These are phyloP conservation scores for Oenanthe sinensis DNA, from an alignment of 129 eudicot species.

Conservation along the genomic window DNA sequence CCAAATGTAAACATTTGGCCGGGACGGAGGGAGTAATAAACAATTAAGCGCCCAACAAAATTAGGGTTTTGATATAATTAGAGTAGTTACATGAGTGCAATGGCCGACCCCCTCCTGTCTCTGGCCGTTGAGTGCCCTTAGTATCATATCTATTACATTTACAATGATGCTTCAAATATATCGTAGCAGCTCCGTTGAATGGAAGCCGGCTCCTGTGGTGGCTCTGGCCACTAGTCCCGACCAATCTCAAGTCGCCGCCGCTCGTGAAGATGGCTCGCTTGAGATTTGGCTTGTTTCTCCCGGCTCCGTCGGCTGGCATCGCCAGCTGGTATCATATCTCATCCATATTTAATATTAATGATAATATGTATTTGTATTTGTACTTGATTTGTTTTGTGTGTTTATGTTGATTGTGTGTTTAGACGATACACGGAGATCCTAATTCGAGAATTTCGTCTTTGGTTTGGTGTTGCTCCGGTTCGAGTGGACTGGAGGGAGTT, in stretches of 20 bases:
- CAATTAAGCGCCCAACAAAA: too few relatives aligned
- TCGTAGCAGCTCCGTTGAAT: too few relatives aligned
- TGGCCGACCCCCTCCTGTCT: too few relatives aligned
- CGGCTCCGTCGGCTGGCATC: slow-evolving; percentile 93
- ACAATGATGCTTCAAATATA: too few relatives aligned
- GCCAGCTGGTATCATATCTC: slow-evolving; percentile 48
- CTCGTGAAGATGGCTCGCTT: slow-evolving; percentile 77
- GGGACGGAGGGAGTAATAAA: too few relatives aligned
- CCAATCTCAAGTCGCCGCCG: slow-evolving; percentile 76
- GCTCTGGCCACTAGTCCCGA: slow-evolving; percentile 89
- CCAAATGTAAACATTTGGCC: too few relatives aligned
- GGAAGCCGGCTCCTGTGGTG: slow-evolving; percentile 57
- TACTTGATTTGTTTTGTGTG: neutral
- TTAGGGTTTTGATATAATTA: too few relatives aligned
- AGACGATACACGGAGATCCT: slow-evolving; percentile 70
- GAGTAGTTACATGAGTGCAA: too few relatives aligned
- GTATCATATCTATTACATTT: too few relatives aligned
- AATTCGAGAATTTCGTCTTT: slow-evolving; percentile 57
- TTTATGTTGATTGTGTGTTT: slow-evolving; percentile 5
- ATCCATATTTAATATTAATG: too few relatives aligned
- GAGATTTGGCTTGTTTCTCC: slow-evolving; percentile 98
- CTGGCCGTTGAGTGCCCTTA: too few relatives aligned
- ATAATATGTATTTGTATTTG: too few relatives aligned
- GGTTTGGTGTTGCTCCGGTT: slow-evolving; percentile 49
- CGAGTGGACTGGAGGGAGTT: neutral